phyloP scores from a whole-genome alignment of 2,329 filamentous ascomycete genomes.

The Ploettnerulaceae sp. region DNA sequence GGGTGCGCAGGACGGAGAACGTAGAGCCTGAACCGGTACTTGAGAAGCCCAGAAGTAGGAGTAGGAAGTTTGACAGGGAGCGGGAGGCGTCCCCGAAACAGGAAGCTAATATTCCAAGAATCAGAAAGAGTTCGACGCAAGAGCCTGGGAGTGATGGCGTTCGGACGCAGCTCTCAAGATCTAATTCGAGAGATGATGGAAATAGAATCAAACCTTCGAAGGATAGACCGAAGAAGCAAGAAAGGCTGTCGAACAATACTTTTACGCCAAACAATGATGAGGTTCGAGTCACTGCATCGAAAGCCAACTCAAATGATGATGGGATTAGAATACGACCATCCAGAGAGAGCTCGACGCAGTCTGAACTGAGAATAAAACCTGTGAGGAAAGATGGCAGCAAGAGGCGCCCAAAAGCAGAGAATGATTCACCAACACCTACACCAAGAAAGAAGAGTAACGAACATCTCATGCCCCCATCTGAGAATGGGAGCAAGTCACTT shows the following conservation, averaged over 20 bases:
- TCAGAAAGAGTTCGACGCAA: conserved; percentile 19
- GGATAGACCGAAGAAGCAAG: conserved; percentile 25
- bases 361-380: conserved; percentile 10
- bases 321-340: conserved; percentile 20
- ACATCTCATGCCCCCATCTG: conserved; percentile 21
- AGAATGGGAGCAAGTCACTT: conserved; percentile 15
- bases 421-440: conserved; percentile 13
- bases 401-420: conserved; percentile 12
- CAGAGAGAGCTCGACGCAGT: conserved; percentile 12
- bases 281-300: conserved; percentile 26
- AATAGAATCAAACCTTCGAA: conserved; percentile 26
- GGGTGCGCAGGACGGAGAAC: conserved; percentile 40
- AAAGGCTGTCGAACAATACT: not conserved
- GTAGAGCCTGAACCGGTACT: conserved; percentile 9
- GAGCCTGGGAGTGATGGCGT: conserved; percentile 37
- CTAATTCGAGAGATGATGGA: conserved; percentile 19
- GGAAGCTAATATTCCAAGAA: conserved; percentile 5
- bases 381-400: conserved; percentile 20
- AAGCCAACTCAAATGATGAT: conserved; percentile 26
- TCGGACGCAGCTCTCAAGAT: conserved; percentile 36
- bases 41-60: conserved; percentile 9
- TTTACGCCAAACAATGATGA: conserved; percentile 16
- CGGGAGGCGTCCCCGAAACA: conserved; percentile 2
- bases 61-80: conserved; percentile 9
- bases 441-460: conserved; percentile 25